phyloP scores from a whole-genome alignment of 2,329 filamentous ascomycete genomes.

The Fusarium redolens region DNA sequence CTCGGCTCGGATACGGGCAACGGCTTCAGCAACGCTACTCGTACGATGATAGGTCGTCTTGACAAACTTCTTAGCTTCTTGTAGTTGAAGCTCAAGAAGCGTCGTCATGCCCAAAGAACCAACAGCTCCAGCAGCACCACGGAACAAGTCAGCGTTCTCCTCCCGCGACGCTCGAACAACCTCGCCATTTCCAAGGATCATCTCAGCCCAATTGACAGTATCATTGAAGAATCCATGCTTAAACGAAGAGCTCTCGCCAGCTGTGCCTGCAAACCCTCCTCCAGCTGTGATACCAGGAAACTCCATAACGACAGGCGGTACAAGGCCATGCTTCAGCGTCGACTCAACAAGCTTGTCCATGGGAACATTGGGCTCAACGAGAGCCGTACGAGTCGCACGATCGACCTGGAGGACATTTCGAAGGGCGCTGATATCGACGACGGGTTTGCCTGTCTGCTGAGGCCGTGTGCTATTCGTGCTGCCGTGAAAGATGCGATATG shows the following conservation, averaged over 20 bases:
- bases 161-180: slow-evolving; percentile 65
- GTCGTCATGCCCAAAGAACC: slow-evolving; percentile 75
- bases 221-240: slow-evolving; percentile 74
- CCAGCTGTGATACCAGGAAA: slow-evolving; percentile 78
- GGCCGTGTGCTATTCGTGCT: slow-evolving; percentile 80
- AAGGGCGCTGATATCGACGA: slow-evolving; percentile 76
- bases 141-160: slow-evolving; percentile 70
- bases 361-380: slow-evolving; percentile 76
- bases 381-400: slow-evolving; percentile 60
- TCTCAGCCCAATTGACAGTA: slow-evolving; percentile 71
- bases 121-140: slow-evolving; percentile 73
- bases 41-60: slow-evolving; percentile 66
- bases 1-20: slow-evolving; percentile 58
- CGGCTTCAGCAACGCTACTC: slow-evolving; percentile 52
- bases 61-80: slow-evolving; percentile 66
- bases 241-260: slow-evolving; percentile 76
- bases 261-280: slow-evolving; percentile 73
- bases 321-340: slow-evolving; percentile 64
- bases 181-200: slow-evolving; percentile 71
- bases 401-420: slow-evolving; percentile 72
- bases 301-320: slow-evolving; percentile 77
- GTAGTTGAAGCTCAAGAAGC: slow-evolving; percentile 70
- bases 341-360: slow-evolving; percentile 73
- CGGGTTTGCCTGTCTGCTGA: slow-evolving; percentile 60
- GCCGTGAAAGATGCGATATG: slow-evolving; percentile 81